Conservation (phyloP, 371 early-diverging fungal genomes). For the Neoconidiobolus thromboides region DNA sequence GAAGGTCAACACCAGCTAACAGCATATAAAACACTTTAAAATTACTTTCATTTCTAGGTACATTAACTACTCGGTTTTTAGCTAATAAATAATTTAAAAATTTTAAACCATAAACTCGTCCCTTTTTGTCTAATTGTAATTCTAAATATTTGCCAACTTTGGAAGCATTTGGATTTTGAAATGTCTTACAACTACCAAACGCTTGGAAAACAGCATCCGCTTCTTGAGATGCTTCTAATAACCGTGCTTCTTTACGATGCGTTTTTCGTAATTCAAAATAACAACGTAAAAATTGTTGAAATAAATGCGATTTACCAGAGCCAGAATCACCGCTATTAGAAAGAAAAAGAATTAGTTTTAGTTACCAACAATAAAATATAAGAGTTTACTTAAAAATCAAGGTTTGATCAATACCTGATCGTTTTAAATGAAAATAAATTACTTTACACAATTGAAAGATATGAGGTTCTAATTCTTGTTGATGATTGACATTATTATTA, state of each 20-base stretch:
- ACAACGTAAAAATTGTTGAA: slow-evolving; percentile 34
- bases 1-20: slow-evolving; percentile 30
- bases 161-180: slow-evolving; percentile 57
- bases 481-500: slow-evolving; percentile 4
- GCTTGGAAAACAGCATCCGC: slow-evolving; percentile 52
- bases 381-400: slow-evolving; percentile 46
- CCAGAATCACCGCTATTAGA: slow-evolving; percentile 69
- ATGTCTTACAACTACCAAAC: slow-evolving; percentile 72
- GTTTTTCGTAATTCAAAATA: slow-evolving; percentile 31
- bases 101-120: slow-evolving; percentile 73
- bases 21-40: slow-evolving; percentile 87
- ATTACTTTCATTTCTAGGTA: slow-evolving; percentile 42
- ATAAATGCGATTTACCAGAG: slow-evolving; percentile 66
- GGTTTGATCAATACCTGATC: slow-evolving; percentile 62
- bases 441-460: slow-evolving; percentile 38
- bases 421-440: slow-evolving; percentile 59
- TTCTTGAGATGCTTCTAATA: slow-evolving; percentile 15
- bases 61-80: slow-evolving; percentile 44
- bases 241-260: too few relatives aligned
- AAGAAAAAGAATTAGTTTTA: not conserved
- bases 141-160: slow-evolving; percentile 77
- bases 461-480: slow-evolving; percentile 20
- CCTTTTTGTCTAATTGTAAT: slow-evolving; percentile 72
- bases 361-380: not conserved
- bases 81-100: slow-evolving; percentile 83